These are phyloP conservation scores for Paraphaeosphaeria sporulosa DNA, from an alignment of 2,329 filamentous ascomycete genomes.

Conservation along the genomic window DNA sequence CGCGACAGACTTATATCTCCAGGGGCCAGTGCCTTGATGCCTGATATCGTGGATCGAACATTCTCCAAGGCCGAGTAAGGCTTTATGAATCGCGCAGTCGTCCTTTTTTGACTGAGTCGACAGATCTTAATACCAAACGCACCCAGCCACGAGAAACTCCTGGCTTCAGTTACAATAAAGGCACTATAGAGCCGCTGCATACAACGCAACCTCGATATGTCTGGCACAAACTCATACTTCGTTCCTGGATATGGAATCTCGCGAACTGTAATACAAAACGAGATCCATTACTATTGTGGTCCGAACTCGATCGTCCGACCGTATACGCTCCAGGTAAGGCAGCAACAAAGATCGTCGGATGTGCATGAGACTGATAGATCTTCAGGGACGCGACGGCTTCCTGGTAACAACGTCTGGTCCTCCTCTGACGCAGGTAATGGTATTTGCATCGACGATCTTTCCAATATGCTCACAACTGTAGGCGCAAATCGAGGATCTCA, in stretches of 20 bases:
- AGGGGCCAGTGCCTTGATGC: background rate
- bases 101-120: background rate
- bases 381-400: slow-evolving; percentile 52
- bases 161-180: background rate
- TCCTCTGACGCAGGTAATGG: slow-evolving; percentile 50
- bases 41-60: background rate
- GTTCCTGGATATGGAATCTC: slow-evolving; percentile 54
- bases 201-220: slow-evolving; percentile 27
- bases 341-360: slow-evolving; percentile 5
- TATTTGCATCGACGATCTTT: background rate
- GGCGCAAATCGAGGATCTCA: slow-evolving; percentile 54
- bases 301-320: slow-evolving; percentile 53
- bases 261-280: slow-evolving; percentile 53
- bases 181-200: background rate
- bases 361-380: slow-evolving; percentile 25
- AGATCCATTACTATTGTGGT: slow-evolving; percentile 54
- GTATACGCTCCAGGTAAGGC: slow-evolving; percentile 51
- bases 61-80: background rate
- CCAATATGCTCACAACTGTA: slow-evolving; percentile 17
- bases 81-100: slow-evolving; percentile 4
- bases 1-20: background rate
- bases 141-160: background rate
- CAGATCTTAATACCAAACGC: background rate
- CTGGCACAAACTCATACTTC: slow-evolving; percentile 50
- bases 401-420: slow-evolving; percentile 51